Evolutionary conservation across 1,284 basidiomycete genomes (phyloP).

Genomic region (Cutaneotrichosporon cavernicola): DNA sequence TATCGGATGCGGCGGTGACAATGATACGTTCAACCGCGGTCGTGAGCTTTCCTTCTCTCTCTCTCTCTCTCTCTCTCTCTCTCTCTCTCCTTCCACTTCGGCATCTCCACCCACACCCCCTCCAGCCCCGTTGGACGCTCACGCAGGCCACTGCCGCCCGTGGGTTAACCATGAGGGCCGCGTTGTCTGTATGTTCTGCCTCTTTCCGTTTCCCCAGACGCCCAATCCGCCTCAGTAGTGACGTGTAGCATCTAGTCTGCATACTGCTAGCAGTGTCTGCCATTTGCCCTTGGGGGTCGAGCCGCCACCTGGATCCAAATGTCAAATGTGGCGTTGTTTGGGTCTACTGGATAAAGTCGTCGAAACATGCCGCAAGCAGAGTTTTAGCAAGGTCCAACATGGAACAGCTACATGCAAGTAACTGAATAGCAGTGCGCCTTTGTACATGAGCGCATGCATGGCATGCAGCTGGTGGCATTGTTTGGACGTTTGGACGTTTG

Average conservation of each 20-base stretch:
- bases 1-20: slow-evolving; percentile 10
- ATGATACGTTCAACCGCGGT: slow-evolving; percentile 10
- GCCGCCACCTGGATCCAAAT: too few species aligned
- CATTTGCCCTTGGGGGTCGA: too few species aligned
- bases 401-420: too few species aligned
- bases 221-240: not conserved
- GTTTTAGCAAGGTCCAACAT: too few species aligned
- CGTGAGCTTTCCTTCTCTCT: not conserved
- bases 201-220: slow-evolving; percentile 2
- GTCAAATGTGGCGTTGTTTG: too few species aligned
- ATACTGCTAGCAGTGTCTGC: too few species aligned
- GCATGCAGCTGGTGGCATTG: too few species aligned
- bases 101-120: not conserved
- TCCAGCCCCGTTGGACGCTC: not conserved
- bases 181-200: slow-evolving; percentile 13
- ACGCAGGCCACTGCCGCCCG: slow-evolving; percentile 8
- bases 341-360: too few species aligned
- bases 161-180: not conserved
- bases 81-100: not conserved
- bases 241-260: too few species aligned
- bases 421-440: too few species aligned
- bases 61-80: not conserved
- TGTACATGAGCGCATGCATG: too few species aligned
- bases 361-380: too few species aligned
- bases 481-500: not conserved